Percentiles rank a stretch among this genome's conserved stretches.
phyloP scores from a whole-genome alignment of 129 eudicot species.

The Centella asiatica region DNA sequence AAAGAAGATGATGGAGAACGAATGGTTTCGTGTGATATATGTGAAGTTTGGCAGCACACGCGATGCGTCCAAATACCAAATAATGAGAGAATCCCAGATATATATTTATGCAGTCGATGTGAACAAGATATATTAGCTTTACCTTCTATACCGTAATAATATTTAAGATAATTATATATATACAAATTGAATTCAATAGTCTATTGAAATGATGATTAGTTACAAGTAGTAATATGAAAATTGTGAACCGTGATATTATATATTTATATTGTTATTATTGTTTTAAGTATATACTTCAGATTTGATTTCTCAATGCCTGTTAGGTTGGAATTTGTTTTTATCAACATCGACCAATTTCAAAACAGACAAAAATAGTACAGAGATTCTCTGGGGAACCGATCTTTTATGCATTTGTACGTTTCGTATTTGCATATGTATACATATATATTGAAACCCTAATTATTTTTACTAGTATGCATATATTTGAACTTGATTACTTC shows the following conservation, averaged over 20 bases:
- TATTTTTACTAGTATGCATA: too few relatives aligned
- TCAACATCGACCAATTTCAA: neutral
- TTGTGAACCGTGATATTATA: neutral
- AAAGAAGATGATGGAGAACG: conserved; percentile 83
- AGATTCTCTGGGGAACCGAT: neutral
- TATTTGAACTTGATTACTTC: too few relatives aligned
- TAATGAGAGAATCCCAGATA: conserved; percentile 54
- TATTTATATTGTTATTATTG: too few relatives aligned
- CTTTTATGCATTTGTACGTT: neutral
- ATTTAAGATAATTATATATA: neutral
- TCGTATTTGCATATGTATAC: too few relatives aligned
- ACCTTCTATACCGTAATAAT: conserved; percentile 49
- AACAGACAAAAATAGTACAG: neutral
- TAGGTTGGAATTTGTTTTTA: neutral
- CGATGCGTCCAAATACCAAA: conserved; percentile 71
- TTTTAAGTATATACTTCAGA: neutral
- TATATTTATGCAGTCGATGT: conserved; percentile 69
- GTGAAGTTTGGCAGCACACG: conserved; percentile 91
- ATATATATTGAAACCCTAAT: too few relatives aligned
- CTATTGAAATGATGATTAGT: neutral
- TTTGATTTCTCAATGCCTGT: neutral
- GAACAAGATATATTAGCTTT: conserved; percentile 66
- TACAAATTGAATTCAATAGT: conserved; percentile 1
- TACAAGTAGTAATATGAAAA: too few relatives aligned
- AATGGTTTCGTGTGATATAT: conserved; percentile 82